These are phyloP conservation scores for Aegilops sharonensis DNA, from an alignment of 176 grass and related monocot species.

Conservation along the genomic window DNA sequence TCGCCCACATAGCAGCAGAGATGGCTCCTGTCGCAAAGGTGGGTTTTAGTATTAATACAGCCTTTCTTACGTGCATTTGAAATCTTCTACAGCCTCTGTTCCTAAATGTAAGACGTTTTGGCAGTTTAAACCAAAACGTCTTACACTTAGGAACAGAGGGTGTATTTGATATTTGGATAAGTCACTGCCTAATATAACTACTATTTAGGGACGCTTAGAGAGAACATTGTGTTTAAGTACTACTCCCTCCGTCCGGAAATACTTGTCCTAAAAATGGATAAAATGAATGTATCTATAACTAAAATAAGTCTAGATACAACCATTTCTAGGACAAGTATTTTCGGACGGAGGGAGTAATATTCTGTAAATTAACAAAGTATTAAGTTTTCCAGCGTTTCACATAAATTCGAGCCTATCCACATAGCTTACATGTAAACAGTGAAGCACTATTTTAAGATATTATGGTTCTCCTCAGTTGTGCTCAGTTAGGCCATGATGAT, in stretches of 20 bases:
- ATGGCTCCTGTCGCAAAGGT: slow-evolving; percentile 99
- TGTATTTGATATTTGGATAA: neutral
- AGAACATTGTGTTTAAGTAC: neutral
- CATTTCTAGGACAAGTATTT: too few species aligned
- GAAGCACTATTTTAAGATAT: neutral
- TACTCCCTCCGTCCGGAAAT: neutral
- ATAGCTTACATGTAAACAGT: neutral
- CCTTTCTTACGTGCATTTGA: slow-evolving; percentile 22
- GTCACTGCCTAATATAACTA: slow-evolving; percentile 1
- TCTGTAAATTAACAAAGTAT: neutral
- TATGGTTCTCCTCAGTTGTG: neutral
- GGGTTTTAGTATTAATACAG: slow-evolving; percentile 31
- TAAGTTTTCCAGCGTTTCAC: neutral
- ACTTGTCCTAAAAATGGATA: too few species aligned
- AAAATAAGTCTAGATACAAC: too few species aligned
- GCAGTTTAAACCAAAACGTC: too few species aligned
- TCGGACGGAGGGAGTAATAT: neutral
- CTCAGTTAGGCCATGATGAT: neutral
- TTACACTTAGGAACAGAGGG: too few species aligned
- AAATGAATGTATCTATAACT: too few species aligned
- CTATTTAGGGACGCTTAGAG: neutral
- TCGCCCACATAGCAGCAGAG: slow-evolving; percentile 95
- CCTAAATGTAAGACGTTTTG: too few species aligned
- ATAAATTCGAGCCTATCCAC: slow-evolving; percentile 1
- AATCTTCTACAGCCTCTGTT: neutral